A percentile compares a stretch with the other conserved stretches of the same genome.
These are phyloP conservation scores for Saccharomyces paradoxus DNA, from an alignment of 805 yeast genomes.

Conservation along the genomic window DNA sequence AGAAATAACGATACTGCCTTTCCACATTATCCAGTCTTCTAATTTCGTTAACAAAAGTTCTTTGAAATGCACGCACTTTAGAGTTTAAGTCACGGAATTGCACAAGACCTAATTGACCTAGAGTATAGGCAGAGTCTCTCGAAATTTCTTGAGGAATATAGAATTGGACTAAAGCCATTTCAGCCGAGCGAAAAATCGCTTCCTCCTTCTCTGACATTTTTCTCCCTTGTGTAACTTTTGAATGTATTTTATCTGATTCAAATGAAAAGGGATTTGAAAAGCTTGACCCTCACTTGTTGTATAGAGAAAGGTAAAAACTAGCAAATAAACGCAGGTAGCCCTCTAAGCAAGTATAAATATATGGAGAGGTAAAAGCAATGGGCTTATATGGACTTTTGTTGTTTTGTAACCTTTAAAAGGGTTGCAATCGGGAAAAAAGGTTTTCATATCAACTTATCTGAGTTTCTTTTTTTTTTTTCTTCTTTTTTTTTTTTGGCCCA, in stretches of 20 bases:
- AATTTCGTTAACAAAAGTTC: conserved; percentile 83
- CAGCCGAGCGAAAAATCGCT: conserved; percentile 71
- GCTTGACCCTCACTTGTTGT: not conserved
- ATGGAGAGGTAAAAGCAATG: not conserved
- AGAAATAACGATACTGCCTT: conserved; percentile 63
- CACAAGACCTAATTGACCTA: conserved; percentile 79
- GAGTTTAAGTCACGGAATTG: conserved; percentile 86
- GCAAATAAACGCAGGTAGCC: not conserved
- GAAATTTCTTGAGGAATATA: conserved; percentile 87
- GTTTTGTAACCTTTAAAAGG: not conserved
- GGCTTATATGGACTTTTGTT: not conserved
- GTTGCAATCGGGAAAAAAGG: not conserved
- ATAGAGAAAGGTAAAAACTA: not conserved
- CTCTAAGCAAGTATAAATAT: not conserved
- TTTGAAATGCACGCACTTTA: conserved; percentile 75
- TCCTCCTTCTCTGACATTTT: conserved; percentile 21
- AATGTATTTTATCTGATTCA: not conserved
- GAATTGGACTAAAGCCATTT: conserved; percentile 87
- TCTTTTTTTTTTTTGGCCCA: not conserved
- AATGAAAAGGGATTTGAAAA: not conserved
- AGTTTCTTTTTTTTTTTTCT: not conserved
- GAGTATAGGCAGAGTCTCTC: conserved; percentile 72
- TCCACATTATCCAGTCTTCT: conserved; percentile 79
- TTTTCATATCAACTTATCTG: not conserved
- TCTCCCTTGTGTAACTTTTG: not conserved